These are phyloP conservation scores for Coemansia reversa DNA, from an alignment of 192 early-diverging fungal genomes.

Conservation along the genomic window DNA sequence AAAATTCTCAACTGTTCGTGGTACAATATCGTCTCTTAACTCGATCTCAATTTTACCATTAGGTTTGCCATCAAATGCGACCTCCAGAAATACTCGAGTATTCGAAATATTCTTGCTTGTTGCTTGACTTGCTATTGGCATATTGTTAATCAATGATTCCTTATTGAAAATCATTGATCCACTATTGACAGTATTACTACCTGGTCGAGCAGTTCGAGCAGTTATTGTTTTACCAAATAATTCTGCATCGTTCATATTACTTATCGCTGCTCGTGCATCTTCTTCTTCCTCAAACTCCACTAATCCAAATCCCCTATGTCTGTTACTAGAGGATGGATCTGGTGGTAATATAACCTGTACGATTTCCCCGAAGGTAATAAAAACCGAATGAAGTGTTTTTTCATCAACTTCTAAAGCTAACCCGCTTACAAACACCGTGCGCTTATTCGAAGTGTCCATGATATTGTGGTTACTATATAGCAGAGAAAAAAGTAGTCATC, in stretches of 20 bases:
- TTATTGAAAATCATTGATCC: conserved; percentile 26
- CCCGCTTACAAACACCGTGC: conserved; percentile 62
- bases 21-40: conserved; percentile 37
- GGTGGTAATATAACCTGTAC: conserved; percentile 81
- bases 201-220: conserved; percentile 77
- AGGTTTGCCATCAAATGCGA: conserved; percentile 31
- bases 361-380: conserved; percentile 97
- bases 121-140: background rate
- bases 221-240: conserved; percentile 87
- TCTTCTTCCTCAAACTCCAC: conserved; percentile 84
- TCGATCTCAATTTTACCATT: conserved; percentile 39
- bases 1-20: conserved; percentile 43
- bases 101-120: conserved; percentile 1
- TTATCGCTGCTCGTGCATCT: conserved; percentile 86
- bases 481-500: background rate
- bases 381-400: conserved; percentile 78
- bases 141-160: conserved; percentile 27
- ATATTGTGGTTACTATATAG: background rate
- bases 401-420: conserved; percentile 79
- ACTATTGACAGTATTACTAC: conserved; percentile 10
- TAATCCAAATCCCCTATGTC: conserved; percentile 94
- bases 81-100: conserved; percentile 34
- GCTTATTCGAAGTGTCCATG: conserved; percentile 35
- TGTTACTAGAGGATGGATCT: conserved; percentile 73
- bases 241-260: conserved; percentile 93